Conservation (phyloP, 352 stramenopile species). For the Lagenidium sp. region DNA sequence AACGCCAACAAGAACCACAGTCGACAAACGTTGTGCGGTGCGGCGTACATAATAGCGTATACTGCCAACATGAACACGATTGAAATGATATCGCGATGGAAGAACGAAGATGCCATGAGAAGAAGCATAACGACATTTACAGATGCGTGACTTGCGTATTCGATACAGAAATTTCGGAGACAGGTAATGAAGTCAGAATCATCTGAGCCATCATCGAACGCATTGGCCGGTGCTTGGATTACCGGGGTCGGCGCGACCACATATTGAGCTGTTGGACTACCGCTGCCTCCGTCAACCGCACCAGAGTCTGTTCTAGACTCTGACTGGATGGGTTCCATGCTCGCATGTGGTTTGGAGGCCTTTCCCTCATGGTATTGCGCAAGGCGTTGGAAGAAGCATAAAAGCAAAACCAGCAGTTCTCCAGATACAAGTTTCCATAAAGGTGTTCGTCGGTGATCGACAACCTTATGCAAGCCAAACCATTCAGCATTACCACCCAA, state of each 20-base stretch:
- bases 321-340: constrained; percentile 3
- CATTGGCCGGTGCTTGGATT: too few relatives aligned
- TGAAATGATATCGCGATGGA: constrained; percentile 68
- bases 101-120: constrained; percentile 70
- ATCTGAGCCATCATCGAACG: too few relatives aligned
- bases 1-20: constrained; percentile 45
- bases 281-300: too few relatives aligned
- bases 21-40: constrained; percentile 34
- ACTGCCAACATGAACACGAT: constrained; percentile 74
- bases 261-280: too few relatives aligned
- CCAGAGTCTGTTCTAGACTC: too few relatives aligned
- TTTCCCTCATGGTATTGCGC: constrained; percentile 44
- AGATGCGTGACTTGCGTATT: constrained; percentile 64
- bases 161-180: constrained; percentile 52
- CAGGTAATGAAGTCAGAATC: constrained; percentile 55
- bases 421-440: constrained; percentile 47
- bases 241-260: too few relatives aligned
- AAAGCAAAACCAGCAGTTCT: constrained; percentile 60
- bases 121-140: constrained; percentile 74
- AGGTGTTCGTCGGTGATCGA: constrained; percentile 15
- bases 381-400: constrained; percentile 64
- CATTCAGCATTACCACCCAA: constrained; percentile 9
- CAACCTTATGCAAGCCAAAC: constrained; percentile 37
- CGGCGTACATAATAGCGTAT: constrained; percentile 70
- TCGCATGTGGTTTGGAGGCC: not conserved